These are phyloP conservation scores for Hydnum rufescens DNA, from an alignment of 768 basidiomycete species.

Conservation along the genomic window DNA sequence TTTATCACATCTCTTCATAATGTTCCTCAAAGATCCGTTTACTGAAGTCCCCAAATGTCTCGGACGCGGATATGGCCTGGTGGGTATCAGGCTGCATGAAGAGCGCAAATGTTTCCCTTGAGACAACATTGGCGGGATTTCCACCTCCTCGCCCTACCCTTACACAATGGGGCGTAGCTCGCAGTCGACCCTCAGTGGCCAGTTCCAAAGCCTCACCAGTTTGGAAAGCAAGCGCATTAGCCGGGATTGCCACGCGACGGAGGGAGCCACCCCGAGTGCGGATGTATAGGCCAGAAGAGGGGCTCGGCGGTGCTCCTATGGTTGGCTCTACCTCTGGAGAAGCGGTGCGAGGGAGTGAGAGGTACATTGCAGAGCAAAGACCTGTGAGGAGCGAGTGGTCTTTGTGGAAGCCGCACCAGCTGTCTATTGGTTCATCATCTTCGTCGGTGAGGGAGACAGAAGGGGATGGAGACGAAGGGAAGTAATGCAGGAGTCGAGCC, in stretches of 20 bases:
- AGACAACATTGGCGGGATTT: slow-evolving; percentile 9
- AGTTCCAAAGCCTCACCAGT: slow-evolving; percentile 86
- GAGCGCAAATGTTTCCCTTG: slow-evolving; percentile 62
- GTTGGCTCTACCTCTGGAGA: slow-evolving; percentile 19
- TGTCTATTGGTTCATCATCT: slow-evolving; percentile 54
- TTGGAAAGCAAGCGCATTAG: slow-evolving; percentile 79
- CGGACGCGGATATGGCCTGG: slow-evolving; percentile 42
- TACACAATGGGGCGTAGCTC: slow-evolving; percentile 92
- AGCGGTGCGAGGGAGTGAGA: slow-evolving; percentile 22
- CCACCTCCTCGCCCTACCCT: slow-evolving; percentile 35
- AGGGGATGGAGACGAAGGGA: slow-evolving; percentile 39
- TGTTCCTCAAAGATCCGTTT: slow-evolving; percentile 55
- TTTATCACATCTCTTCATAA: slow-evolving; percentile 17
- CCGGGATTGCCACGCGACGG: slow-evolving; percentile 71
- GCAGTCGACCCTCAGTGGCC: slow-evolving; percentile 58
- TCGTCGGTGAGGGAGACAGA: slow-evolving; percentile 13
- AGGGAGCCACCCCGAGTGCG: slow-evolving; percentile 60
- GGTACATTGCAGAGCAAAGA: slow-evolving; percentile 81
- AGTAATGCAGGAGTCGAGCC: slow-evolving; percentile 91
- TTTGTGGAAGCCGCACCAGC: slow-evolving; percentile 89
- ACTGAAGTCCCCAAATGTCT: slow-evolving; percentile 83
- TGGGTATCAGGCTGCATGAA: slow-evolving; percentile 81
- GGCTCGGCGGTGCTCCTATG: slow-evolving; percentile 45
- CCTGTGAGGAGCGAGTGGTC: slow-evolving; percentile 74
- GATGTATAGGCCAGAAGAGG: slow-evolving; percentile 77